phyloP scores from a whole-genome alignment of 2,329 filamentous ascomycete genomes.

The Fusarium compactum region DNA sequence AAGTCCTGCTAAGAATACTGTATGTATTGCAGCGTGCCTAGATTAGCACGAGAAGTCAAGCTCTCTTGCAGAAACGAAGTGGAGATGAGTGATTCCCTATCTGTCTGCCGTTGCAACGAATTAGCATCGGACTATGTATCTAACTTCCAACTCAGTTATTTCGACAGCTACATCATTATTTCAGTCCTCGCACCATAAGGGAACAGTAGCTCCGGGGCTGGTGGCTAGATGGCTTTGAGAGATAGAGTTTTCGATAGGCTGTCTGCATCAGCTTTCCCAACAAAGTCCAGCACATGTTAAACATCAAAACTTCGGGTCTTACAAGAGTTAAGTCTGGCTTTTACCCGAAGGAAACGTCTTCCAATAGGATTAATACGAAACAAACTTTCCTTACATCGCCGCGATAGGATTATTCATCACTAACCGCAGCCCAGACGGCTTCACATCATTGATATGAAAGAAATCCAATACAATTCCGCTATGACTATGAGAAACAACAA shows the following conservation, averaged over 20 bases:
- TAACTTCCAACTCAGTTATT: background rate
- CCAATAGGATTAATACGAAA: background rate
- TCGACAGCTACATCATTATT: background rate
- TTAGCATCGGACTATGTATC: background rate
- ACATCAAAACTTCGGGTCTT: background rate
- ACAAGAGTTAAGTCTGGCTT: background rate
- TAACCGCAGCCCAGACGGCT: fast-evolving
- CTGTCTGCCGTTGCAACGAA: background rate
- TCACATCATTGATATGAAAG: background rate
- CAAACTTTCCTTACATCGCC: background rate
- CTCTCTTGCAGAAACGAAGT: background rate
- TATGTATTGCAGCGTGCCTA: background rate
- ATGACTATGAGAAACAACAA: background rate
- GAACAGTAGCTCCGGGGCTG: background rate
- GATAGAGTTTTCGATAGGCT: background rate
- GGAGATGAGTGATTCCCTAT: background rate
- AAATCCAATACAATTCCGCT: background rate
- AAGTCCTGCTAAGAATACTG: background rate
- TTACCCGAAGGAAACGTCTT: background rate
- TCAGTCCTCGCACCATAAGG: fast-evolving
- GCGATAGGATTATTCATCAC: background rate
- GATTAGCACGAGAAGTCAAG: background rate
- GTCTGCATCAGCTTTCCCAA: background rate
- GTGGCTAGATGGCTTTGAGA: background rate
- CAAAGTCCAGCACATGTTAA: background rate